These are phyloP conservation scores for Fusarium haematococcum DNA, from an alignment of 2,329 filamentous ascomycete species.

Conservation along the genomic window DNA sequence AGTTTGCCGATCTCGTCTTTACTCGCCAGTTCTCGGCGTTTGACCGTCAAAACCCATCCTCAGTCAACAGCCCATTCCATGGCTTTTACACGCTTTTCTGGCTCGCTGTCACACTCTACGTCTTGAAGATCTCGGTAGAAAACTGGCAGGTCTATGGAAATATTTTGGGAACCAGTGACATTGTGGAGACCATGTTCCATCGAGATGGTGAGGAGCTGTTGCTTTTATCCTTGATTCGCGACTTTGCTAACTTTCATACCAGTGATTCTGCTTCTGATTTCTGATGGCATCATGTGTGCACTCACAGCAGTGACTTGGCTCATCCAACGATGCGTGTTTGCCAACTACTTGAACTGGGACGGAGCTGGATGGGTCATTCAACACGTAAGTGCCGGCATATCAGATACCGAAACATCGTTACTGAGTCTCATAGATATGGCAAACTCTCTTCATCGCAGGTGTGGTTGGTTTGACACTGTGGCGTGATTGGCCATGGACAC, in stretches of 20 bases:
- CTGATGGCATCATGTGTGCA: constrained; percentile 77
- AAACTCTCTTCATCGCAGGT: constrained; percentile 70
- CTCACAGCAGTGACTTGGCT: constrained; percentile 74
- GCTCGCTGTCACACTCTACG: constrained; percentile 75
- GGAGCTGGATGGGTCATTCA: constrained; percentile 79
- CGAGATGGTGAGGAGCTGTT: constrained; percentile 55
- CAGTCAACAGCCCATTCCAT: constrained; percentile 77
- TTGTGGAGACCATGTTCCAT: constrained; percentile 74
- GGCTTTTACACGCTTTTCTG: constrained; percentile 86
- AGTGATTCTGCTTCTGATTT: constrained; percentile 67
- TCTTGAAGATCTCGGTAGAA: constrained; percentile 73
- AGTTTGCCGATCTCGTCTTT: constrained; percentile 70
- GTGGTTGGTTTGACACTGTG: constrained; percentile 75
- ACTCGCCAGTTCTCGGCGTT: constrained; percentile 80
- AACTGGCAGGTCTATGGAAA: constrained; percentile 79
- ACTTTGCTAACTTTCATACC: constrained; percentile 11
- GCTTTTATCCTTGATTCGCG: not conserved
- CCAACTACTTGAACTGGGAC: constrained; percentile 75
- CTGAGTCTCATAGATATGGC: constrained; percentile 68
- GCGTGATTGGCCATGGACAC: constrained; percentile 85
- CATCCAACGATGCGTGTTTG: constrained; percentile 70
- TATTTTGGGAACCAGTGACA: constrained; percentile 77
- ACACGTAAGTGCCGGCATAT: constrained; percentile 58
- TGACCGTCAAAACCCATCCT: constrained; percentile 75
- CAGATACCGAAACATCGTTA: not conserved